Conservation (phyloP, 2,329 filamentous ascomycete genomes). For the Colletotrichum cereale region DNA sequence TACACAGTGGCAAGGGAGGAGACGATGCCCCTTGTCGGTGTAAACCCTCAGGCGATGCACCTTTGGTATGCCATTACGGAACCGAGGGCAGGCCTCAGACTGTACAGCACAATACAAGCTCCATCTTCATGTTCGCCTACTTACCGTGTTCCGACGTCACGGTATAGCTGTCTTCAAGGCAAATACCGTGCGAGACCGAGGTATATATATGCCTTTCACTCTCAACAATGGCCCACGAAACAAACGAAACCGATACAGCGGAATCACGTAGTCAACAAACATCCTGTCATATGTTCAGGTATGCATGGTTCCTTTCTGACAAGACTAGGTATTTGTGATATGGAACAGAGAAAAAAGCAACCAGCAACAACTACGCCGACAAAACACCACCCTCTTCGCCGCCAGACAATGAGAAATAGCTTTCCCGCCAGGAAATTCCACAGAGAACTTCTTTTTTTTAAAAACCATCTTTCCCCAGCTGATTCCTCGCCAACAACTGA, state of each 20-base stretch:
- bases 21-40: neutral
- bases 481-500: conserved; percentile 44
- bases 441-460: conserved; percentile 34
- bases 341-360: conserved; percentile 13
- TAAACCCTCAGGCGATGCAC: neutral
- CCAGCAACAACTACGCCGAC: conserved; percentile 34
- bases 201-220: neutral
- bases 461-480: conserved; percentile 40
- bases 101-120: neutral
- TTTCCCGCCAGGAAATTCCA: conserved; percentile 44
- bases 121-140: neutral
- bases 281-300: conserved; percentile 30
- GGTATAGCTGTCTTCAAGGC: neutral
- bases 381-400: conserved; percentile 38
- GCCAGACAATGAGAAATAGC: conserved; percentile 22
- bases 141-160: neutral
- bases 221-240: neutral
- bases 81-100: neutral
- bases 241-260: neutral
- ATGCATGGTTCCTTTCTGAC: conserved; percentile 38
- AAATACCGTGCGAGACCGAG: neutral
- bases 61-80: neutral
- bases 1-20: neutral
- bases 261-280: neutral
- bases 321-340: conserved; percentile 40